Conservation (phyloP, 345 rosid genomes). For the Linum lewisii region DNA sequence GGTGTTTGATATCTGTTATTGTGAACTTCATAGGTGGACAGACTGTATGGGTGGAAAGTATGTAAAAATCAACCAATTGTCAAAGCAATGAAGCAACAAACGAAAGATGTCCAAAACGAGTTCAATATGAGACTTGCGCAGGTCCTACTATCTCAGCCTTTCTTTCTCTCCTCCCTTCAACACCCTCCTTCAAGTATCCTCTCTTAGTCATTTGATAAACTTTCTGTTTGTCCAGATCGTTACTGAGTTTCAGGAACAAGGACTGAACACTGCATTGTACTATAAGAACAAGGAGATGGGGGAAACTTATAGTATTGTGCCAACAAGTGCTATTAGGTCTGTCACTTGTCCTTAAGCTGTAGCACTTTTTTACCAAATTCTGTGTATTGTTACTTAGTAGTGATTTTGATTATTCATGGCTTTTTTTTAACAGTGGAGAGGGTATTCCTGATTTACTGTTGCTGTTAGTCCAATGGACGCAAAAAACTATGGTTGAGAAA, state of each 20-base stretch:
- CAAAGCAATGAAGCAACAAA: slow-evolving; percentile 63
- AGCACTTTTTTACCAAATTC: background rate
- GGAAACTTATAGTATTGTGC: slow-evolving; percentile 73
- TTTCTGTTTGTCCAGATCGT: slow-evolving; percentile 33
- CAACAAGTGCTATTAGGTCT: slow-evolving; percentile 70
- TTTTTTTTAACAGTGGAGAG: slow-evolving; percentile 61
- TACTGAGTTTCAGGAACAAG: slow-evolving; percentile 84
- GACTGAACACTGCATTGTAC: slow-evolving; percentile 79
- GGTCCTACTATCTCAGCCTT: slow-evolving; percentile 22
- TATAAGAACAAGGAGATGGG: slow-evolving; percentile 83
- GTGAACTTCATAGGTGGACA: slow-evolving; percentile 60
- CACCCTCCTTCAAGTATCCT: background rate
- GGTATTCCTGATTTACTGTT: slow-evolving; percentile 86
- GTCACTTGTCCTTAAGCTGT: background rate
- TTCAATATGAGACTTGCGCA: slow-evolving; percentile 59
- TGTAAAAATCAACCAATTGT: slow-evolving; percentile 67
- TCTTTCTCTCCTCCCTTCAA: background rate
- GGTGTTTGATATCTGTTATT: slow-evolving; percentile 1
- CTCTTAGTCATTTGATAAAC: background rate
- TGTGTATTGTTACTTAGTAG: background rate
- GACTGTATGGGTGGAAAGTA: slow-evolving; percentile 84
- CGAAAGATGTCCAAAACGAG: slow-evolving; percentile 55
- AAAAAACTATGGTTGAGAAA: slow-evolving; percentile 92
- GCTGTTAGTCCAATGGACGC: slow-evolving; percentile 82
- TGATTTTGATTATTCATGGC: slow-evolving; percentile 9